Percentiles rank a stretch among this genome's conserved stretches.
phyloP scores from a whole-genome alignment of 805 yeast genomes.

The Candida chilensis region DNA sequence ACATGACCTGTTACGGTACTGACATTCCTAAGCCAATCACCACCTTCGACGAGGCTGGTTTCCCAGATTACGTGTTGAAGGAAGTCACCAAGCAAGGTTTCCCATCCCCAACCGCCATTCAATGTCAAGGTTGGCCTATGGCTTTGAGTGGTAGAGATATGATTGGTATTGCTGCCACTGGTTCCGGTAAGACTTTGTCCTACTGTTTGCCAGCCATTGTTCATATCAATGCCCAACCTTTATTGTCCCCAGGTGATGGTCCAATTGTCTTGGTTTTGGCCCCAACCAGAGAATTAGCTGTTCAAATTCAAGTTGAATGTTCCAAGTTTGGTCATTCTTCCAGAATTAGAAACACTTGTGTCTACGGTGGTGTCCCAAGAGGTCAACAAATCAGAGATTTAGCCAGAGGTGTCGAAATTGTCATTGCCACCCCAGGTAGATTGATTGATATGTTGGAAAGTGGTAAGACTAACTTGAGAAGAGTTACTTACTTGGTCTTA shows the following conservation, averaged over 20 bases:
- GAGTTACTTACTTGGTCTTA: conserved; percentile 93
- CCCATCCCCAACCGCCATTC: conserved; percentile 91
- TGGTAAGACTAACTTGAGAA: conserved; percentile 88
- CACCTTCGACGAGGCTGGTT: conserved; percentile 92
- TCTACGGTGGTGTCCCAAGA: conserved; percentile 98
- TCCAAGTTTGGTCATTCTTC: conserved; percentile 89
- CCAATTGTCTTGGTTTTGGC: conserved; percentile 94
- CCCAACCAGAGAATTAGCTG: conserved; percentile 98
- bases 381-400: conserved; percentile 97
- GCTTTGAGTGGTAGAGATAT: conserved; percentile 97
- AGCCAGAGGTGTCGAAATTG: conserved; percentile 90
- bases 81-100: conserved; percentile 92
- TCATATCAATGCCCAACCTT: conserved; percentile 97
- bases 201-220: conserved; percentile 96
- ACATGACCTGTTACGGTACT: conserved; percentile 77
- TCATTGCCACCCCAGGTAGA: conserved; percentile 98
- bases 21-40: conserved; percentile 94
- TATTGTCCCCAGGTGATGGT: conserved; percentile 90
- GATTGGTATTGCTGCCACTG: conserved; percentile 98
- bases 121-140: conserved; percentile 99
- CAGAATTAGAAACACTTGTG: conserved; percentile 92
- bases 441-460: conserved; percentile 94
- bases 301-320: conserved; percentile 94
- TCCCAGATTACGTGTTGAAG: conserved; percentile 85
- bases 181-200: conserved; percentile 97